Conservation (phyloP, 129 eudicot species). For the Glebionis coronaria region DNA sequence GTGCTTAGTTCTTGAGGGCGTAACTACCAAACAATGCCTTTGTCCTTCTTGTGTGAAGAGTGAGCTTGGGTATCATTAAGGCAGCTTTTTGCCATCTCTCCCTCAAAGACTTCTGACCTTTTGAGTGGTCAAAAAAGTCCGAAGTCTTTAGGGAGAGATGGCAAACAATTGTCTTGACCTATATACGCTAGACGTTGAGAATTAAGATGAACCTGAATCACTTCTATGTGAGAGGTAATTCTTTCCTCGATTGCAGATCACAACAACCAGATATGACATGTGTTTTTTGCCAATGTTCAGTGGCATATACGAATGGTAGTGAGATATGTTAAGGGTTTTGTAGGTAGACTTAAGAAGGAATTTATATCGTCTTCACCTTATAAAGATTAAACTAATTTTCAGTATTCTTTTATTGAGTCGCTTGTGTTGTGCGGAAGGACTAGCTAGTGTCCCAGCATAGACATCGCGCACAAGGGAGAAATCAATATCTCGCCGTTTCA, state of each 20-base stretch:
- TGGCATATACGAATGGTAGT: too few species aligned
- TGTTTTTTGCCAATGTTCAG: too few species aligned
- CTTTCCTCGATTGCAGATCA: not conserved
- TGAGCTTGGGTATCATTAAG: constrained; percentile 11
- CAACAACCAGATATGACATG: too few species aligned
- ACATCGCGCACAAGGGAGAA: too few species aligned
- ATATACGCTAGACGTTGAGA: not conserved
- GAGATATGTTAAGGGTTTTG: too few species aligned
- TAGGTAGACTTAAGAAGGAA: too few species aligned
- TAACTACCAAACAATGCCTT: not conserved
- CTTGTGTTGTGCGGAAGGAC: too few species aligned
- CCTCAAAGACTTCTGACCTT: constrained; percentile 40
- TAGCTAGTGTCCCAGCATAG: too few species aligned
- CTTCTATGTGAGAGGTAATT: not conserved
- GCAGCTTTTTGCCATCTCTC: constrained; percentile 44
- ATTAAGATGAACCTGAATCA: not conserved
- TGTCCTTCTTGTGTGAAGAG: not conserved
- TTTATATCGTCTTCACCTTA: too few species aligned
- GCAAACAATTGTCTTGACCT: constrained; percentile 35
- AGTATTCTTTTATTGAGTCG: too few species aligned
- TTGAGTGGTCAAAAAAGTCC: constrained; percentile 7
- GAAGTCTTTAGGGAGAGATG: constrained; percentile 39
- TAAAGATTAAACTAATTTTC: too few species aligned
- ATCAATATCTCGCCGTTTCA: too few species aligned
- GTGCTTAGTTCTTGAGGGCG: not conserved